Base-by-base conservation (phyloP, 352 stramenopile species). In the Pythium dissimile region DNA sequence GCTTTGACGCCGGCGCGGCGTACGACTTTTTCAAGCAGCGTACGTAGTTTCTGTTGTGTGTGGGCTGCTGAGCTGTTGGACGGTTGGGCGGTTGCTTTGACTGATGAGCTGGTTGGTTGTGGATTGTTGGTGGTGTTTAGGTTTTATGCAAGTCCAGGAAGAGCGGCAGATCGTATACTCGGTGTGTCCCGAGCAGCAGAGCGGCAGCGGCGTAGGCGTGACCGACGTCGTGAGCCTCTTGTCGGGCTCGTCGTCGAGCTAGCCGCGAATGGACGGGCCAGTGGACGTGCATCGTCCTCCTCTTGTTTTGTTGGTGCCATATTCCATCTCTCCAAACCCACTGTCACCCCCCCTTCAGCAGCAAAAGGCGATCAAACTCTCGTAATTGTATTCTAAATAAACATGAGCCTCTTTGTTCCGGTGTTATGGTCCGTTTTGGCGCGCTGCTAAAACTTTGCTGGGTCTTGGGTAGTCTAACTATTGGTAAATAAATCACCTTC, bases 1-100 rank as follows among this genome's bases (percentile, higher is more conserved):
- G 64, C n/a, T 87, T 86, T 62, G 72, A 89, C 47, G 79, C 79
- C 16, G 64, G 61, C 32, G 62, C 59, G 16, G 72, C 69, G 45
- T 86, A 86, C 55, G 72, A 84, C 59, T 87, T 89, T 55, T 75
- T 89, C 71, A 89, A 89, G 44, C 69, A 53, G 49, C 79, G 76
- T 87, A 81, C 42, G 78, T 85, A 32, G 51, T 1, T 53, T n/a
- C 4, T 20, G 44, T 44, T 34, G 23, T 30, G 37, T 57, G 26
- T 31, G 45, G 3, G 26, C n/a, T 41, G 5, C 34, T 7, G 5
- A 41, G 5, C 20, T 18, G 8, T 35, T 41, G 16, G 34, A 6
- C 26, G 16, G 10, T 21, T 15, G 3, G 5, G 4, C 38, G n/a
- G n/a, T n/a, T n/a, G n/a, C n/a, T n/a, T n/a, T n/a, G n/a, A n/a